Evolutionary conservation across 148 eudicot genomes (phyloP).

Genomic region (Euryodendron excelsum): DNA sequence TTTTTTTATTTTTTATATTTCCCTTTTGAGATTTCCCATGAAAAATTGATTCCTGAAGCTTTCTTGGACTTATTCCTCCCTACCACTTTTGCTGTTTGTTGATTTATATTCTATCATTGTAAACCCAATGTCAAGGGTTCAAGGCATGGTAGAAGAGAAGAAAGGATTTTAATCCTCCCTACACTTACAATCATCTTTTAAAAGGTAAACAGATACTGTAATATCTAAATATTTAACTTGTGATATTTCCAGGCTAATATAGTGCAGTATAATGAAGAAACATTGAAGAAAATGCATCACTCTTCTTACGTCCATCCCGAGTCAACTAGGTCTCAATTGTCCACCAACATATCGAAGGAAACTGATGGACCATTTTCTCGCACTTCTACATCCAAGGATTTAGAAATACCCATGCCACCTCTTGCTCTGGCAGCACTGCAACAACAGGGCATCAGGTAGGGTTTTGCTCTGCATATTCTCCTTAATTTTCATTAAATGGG

Average conservation of each 20-base stretch:
- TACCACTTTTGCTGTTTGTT: background rate
- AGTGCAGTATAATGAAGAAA: conserved; percentile 76
- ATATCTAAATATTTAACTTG: background rate
- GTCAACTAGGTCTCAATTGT: conserved; percentile 32
- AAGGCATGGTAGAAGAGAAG: background rate
- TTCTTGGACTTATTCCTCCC: background rate
- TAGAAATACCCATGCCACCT: conserved; percentile 97
- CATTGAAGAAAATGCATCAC: conserved; percentile 56
- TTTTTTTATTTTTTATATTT: too few relatives aligned
- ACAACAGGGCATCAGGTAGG: conserved; percentile 61
- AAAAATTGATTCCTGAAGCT: background rate
- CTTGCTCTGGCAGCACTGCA: conserved; percentile 72
- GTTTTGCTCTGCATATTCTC: background rate
- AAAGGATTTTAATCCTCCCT: background rate
- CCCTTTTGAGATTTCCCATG: background rate
- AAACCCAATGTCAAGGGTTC: background rate
- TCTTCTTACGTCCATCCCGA: conserved; percentile 39
- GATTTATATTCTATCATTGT: background rate
- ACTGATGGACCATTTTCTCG: conserved; percentile 25
- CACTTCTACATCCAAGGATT: conserved; percentile 44
- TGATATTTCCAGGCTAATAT: conserved; percentile 75
- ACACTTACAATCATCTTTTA: background rate
- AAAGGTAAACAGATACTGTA: background rate
- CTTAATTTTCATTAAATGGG: background rate
- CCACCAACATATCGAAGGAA: conserved; percentile 27